Evolutionary conservation across 139 green algal genomes (phyloP).

Genomic region (Chlamydomonas incerta): DNA sequence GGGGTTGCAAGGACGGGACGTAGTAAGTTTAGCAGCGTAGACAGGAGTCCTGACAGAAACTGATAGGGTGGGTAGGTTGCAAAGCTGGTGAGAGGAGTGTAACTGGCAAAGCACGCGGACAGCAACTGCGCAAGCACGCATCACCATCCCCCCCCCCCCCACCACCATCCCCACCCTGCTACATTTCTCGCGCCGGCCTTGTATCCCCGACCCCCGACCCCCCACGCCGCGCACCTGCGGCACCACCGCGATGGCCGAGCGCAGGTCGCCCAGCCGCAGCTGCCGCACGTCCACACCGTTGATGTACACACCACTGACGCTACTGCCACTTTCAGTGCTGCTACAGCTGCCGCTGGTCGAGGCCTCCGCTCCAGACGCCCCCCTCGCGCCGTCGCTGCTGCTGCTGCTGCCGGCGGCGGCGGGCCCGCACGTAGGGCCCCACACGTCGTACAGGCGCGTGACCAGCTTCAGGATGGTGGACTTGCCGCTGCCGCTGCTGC

Average conservation of each 20-base stretch:
- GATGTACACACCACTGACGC: conserved; percentile 56
- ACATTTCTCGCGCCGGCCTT: too few species aligned
- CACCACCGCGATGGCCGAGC: conserved; percentile 88
- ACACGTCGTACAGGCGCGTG: conserved; percentile 81
- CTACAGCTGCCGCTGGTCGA: background rate
- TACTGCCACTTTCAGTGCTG: background rate
- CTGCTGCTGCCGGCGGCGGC: background rate
- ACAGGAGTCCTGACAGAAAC: too few species aligned
- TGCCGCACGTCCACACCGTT: conserved; percentile 82
- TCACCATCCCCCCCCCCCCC: too few species aligned
- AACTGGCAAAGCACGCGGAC: too few species aligned
- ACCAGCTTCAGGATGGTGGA: conserved; percentile 89
- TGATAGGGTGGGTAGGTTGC: too few species aligned
- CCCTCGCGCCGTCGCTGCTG: too few species aligned
- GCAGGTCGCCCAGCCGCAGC: conserved; percentile 66
- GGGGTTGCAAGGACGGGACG: background rate
- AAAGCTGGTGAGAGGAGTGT: too few species aligned
- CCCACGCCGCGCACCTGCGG: conserved; percentile 59
- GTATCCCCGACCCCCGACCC: too few species aligned
- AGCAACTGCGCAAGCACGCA: too few species aligned
- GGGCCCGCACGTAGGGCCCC: background rate
- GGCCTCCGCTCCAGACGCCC: too few species aligned
- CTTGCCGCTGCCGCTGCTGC: conserved; percentile 88
- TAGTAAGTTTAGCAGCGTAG: too few species aligned
- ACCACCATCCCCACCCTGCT: too few species aligned